Base-by-base conservation (phyloP, 2,329 filamentous ascomycete species). In the Aurifilum marmelostoma region DNA sequence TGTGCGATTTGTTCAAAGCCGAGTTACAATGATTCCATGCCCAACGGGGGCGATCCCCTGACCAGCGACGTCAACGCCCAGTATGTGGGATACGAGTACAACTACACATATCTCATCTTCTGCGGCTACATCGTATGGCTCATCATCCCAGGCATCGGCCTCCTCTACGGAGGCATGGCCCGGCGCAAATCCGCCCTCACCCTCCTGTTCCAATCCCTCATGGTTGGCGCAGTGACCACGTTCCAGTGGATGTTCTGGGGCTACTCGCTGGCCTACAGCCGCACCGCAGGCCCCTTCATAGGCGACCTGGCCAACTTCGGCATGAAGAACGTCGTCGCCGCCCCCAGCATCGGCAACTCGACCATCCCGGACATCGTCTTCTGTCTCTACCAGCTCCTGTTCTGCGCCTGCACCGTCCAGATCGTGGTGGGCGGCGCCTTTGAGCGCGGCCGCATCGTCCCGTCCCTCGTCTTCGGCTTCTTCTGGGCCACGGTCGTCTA, bases 221-320 rank as follows among this genome's bases (percentile, higher is more conserved):
- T 89, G 77, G 84, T 89, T 52, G 81, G 82, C 41, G 83, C 85
- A 56, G 84, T 89, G 1, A 80, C 82, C 61, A 79, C 83, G 18
- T 97, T 97, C 80, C 93, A 97, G 79, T 97, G 94, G 94, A 97
- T 97, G 83, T 93, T 96, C 84, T 96, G 92, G 92, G 92, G 92
- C 54, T 96, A 93, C 78, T 94, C 91, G 5, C 81, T 96, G 14
- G 88, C 92, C 62, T 96, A 94, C 78, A 96, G 92, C 21, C 92
- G 95, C 80, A 85, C 86, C 2, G 91, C 91, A 34, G 89, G 90
- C 61, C 87, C 83, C 56, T 97, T 88, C 78, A 92, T 97, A 72
- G 93, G 93, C 69, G 85, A 94, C 75, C 83, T 97, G 34, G 81
- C 87, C 73, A 95, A 97, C 82, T 89, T 97, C 76, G 93, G 91